Base-by-base conservation (phyloP, 2,329 filamentous ascomycete species). In the Podosphaera fusca region DNA sequence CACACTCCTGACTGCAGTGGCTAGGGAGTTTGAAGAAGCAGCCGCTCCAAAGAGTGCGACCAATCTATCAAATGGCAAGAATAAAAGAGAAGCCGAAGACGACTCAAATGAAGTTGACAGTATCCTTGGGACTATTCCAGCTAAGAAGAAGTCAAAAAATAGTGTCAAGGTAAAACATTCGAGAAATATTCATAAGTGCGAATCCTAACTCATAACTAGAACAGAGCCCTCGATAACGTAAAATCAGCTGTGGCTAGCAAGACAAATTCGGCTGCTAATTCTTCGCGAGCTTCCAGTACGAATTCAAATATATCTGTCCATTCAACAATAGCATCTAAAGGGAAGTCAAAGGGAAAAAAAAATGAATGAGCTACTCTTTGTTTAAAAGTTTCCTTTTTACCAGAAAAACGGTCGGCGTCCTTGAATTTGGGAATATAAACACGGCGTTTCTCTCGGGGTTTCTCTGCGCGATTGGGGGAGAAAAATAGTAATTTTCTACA, bases 101-200 rank as follows among this genome's bases (percentile, higher is more conserved):
- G 87, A 92, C 46, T 84, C 87, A 59, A 87, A 92, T 55, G 87
- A 89, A 57, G 86, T 92, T 63, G 84, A 86, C 59, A 84, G 82
- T 60, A 80, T 89, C 56, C 76, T 92, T 56, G 85, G 85, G 49
- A 81, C 85, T 69, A 81, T 81, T 0, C 87, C 88, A n/a, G 82
- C 82, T 1, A 95, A 94, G 78, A 96, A 96, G 78, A 95, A 94
- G 79, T 77, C 81, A 14, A 94, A 94, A 76, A 87, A 85, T 64
- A 82, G 82, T 56, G 84, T 88, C 60, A 94, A 94, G 79, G 68
- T 70, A 68, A 58, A 56, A 45, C 52, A 36, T 34, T 31, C 34
- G 49, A 21, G 56, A 54, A 12, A 31, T 33, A 2, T 36, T n/a
- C 56, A 4, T n/a, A 30, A 61, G 63, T 55, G n/a, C 52, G 21